Base-by-base conservation (phyloP, 2,329 filamentous ascomycete genomes). In the Trichoderma sp. region DNA sequence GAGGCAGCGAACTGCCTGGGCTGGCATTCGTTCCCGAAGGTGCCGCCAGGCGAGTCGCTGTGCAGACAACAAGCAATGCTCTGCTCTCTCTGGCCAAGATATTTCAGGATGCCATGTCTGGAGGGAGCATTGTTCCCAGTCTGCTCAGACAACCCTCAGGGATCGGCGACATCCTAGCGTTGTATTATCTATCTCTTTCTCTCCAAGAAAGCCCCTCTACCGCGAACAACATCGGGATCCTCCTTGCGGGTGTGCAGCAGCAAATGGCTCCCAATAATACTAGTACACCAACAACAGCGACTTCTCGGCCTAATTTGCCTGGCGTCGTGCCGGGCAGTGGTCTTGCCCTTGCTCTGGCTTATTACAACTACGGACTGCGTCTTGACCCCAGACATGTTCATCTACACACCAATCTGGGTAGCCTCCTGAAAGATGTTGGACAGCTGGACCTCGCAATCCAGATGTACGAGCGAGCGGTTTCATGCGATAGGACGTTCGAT, bases 401-500 rank as follows among this genome's bases (percentile, higher is more conserved):
- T 81, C 88, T 99, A 2, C 97, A 98, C 81, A 99, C 96, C 1
- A 99, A 99, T 75, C 86, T 99, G 2, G 96, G 96, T 9, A 98
- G 96, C 79, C 84, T 99, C 34, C 86, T 99, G 57, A 99, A 99
- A 78, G 96, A 99, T 76, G 96, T 98, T 75, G 96, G 96, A 0
- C 95, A 98, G 76, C 86, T 99, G 15, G 91, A 94, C 75, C 88
- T 93, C 62, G 96, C 96, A 0, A 98, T 99, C 76, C 91, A 92
- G 74, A 98, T 99, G 95, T 99, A 99, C 78, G 94, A 98, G 81
- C 91, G 94, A 75, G 96, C 96, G 12, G 96, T 99, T 15, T 87
- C 89, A 3, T 98, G 95, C 79, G 96, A 99, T 80, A 90, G 90
- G n/a, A 93, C 91, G 28, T 99, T 99, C 77, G 96, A 99, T 78